Percentiles rank a stretch among this genome's conserved stretches.
These are phyloP conservation scores for Trichoderma virens DNA, from an alignment of 495 filamentous ascomycete genomes.

Conservation along the genomic window DNA sequence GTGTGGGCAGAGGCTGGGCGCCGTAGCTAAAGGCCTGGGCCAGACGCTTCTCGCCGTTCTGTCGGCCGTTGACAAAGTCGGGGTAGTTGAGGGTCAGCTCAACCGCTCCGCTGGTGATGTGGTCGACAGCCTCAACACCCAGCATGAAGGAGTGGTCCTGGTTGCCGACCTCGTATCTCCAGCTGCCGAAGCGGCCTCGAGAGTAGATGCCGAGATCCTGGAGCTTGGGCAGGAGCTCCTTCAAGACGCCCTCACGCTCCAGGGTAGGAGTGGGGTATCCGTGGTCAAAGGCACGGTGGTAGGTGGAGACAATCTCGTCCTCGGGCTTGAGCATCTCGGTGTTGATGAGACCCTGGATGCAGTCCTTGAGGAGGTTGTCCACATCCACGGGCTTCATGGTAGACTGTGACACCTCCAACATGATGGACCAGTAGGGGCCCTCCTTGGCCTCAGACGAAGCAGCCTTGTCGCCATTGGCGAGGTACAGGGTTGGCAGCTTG, in stretches of 20 bases:
- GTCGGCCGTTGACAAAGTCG: conserved; percentile 90
- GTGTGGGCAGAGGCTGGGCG: conserved; percentile 27
- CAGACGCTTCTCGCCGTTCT: conserved; percentile 83
- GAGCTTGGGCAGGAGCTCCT: conserved; percentile 84
- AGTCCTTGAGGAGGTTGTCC: conserved; percentile 74
- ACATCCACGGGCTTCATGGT: conserved; percentile 88
- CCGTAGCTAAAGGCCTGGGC: conserved; percentile 51
- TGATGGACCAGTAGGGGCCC: conserved; percentile 99
- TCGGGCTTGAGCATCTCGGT: conserved; percentile 84
- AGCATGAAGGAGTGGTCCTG: conserved; percentile 99
- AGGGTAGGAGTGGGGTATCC: conserved; percentile 94
- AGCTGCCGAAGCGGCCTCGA: conserved; percentile 94
- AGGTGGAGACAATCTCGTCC: conserved; percentile 96
- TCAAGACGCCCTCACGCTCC: conserved; percentile 92
- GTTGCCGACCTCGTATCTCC: conserved; percentile 92
- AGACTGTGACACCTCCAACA: conserved; percentile 97
- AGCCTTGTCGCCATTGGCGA: conserved; percentile 78
- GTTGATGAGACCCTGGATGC: conserved; percentile 93
- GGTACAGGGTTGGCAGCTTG: conserved; percentile 80
- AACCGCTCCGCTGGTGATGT: conserved; percentile 88
- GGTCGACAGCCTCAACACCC: conserved; percentile 92
- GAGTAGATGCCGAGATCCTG: conserved; percentile 89
- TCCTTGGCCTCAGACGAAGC: conserved; percentile 57
- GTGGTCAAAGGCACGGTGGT: conserved; percentile 98
- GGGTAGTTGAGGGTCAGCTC: conserved; percentile 98